Evolutionary conservation across 2,329 filamentous ascomycete genomes (phyloP).

Genomic region (Penicillium sp.): DNA sequence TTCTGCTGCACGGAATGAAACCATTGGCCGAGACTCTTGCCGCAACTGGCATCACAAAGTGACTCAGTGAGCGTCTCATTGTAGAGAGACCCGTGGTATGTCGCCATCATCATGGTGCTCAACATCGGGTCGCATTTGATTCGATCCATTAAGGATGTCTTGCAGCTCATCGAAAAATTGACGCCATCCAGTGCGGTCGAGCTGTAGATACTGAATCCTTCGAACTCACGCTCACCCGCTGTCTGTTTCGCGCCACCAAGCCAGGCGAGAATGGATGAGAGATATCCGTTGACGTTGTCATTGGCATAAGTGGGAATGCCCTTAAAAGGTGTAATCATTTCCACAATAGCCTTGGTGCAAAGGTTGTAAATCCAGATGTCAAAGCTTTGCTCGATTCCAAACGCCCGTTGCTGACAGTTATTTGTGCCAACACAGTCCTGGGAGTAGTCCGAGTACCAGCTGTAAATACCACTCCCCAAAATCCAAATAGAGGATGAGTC

Average conservation of each 20-base stretch:
- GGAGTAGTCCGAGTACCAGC: slow-evolving; percentile 65
- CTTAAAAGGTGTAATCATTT: slow-evolving; percentile 29
- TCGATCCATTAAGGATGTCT: too few relatives aligned
- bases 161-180: too few relatives aligned
- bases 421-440: slow-evolving; percentile 55
- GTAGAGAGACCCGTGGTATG: too few relatives aligned
- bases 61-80: too few relatives aligned
- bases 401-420: slow-evolving; percentile 53
- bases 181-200: background rate
- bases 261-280: slow-evolving; percentile 31
- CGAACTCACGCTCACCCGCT: slow-evolving; percentile 23
- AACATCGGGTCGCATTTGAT: too few relatives aligned
- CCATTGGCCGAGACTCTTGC: too few relatives aligned
- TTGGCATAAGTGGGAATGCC: slow-evolving; percentile 15
- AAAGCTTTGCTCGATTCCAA: slow-evolving; percentile 28
- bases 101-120: too few relatives aligned
- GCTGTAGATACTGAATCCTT: slow-evolving; percentile 15
- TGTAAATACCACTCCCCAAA: slow-evolving; percentile 61
- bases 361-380: slow-evolving; percentile 34
- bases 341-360: slow-evolving; percentile 31
- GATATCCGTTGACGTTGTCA: slow-evolving; percentile 30
- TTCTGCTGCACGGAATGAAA: too few relatives aligned
- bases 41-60: too few relatives aligned
- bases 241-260: too few relatives aligned
- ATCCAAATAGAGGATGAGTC: too few relatives aligned